Percentiles rank a stretch among this genome's conserved stretches.
Evolutionary conservation across 1,139 yeast genomes (phyloP).

Genomic region (Pichiaceae sp.): DNA sequence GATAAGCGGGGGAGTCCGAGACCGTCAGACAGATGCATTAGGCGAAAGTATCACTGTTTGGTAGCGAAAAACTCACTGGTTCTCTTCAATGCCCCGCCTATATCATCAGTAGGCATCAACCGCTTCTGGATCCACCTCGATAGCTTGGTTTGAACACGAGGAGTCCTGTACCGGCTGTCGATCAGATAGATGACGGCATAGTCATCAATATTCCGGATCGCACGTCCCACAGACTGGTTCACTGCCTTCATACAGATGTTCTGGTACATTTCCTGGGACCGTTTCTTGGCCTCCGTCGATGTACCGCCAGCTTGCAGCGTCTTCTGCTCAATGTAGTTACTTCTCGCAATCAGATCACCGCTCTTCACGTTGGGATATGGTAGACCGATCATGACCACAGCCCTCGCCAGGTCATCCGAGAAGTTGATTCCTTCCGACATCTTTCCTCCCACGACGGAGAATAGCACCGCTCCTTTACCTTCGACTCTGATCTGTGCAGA

Average conservation of each 20-base stretch:
- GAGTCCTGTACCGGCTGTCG: constrained; percentile 49
- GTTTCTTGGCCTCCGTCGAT: constrained; percentile 31
- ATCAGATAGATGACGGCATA: constrained; percentile 68
- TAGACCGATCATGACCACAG: constrained; percentile 79
- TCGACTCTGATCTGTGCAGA: constrained; percentile 26
- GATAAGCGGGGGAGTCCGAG: too few relatives aligned
- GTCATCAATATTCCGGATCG: constrained; percentile 78
- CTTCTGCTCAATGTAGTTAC: constrained; percentile 51
- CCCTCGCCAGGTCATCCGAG: constrained; percentile 77
- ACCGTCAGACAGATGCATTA: too few relatives aligned
- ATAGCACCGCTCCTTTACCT: constrained; percentile 51
- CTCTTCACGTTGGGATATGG: constrained; percentile 86
- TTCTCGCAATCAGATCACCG: constrained; percentile 73
- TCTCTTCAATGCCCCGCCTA: neutral
- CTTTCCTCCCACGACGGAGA: constrained; percentile 91
- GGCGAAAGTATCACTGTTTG: too few relatives aligned
- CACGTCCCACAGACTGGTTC: constrained; percentile 89
- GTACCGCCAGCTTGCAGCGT: constrained; percentile 33
- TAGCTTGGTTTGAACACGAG: constrained; percentile 49
- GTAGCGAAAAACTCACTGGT: constrained; percentile 1
- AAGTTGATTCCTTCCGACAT: constrained; percentile 94
- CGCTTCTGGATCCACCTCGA: constrained; percentile 71
- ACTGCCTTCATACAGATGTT: constrained; percentile 88
- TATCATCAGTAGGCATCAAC: constrained; percentile 10
- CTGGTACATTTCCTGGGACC: constrained; percentile 63